A percentile compares a stretch with the other conserved stretches of the same genome.
phyloP scores from a whole-genome alignment of 2,329 filamentous ascomycete genomes.

The Alternaria angustiovoidea region DNA sequence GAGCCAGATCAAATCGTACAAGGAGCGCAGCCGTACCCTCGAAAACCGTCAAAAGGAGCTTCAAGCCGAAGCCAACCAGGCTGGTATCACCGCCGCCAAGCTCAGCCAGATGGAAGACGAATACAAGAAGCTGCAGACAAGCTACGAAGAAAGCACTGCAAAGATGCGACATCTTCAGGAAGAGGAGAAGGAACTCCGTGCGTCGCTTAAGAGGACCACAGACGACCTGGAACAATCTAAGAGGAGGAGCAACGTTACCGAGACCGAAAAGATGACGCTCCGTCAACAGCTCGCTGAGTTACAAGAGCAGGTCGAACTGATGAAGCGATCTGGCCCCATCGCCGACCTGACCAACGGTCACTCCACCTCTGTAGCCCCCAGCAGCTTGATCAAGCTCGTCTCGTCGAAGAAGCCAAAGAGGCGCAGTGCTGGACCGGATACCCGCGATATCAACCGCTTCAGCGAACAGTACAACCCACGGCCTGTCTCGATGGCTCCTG shows the following conservation, averaged over 20 bases:
- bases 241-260: slow-evolving; percentile 76
- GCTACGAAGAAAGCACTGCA: slow-evolving; percentile 86
- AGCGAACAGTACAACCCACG: slow-evolving; percentile 92
- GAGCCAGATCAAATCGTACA: slow-evolving; percentile 94
- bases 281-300: slow-evolving; percentile 89
- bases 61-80: slow-evolving; percentile 96
- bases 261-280: slow-evolving; percentile 84
- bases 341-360: slow-evolving; percentile 71
- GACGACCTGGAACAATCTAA: slow-evolving; percentile 82
- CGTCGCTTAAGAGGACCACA: slow-evolving; percentile 80
- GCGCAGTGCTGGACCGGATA: slow-evolving; percentile 87
- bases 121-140: slow-evolving; percentile 88
- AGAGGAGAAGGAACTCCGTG: slow-evolving; percentile 85
- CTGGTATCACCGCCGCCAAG: slow-evolving; percentile 91
- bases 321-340: slow-evolving; percentile 77
- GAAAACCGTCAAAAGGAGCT: slow-evolving; percentile 92
- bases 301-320: slow-evolving; percentile 89
- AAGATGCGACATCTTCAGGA: slow-evolving; percentile 96
- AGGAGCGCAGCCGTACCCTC: slow-evolving; percentile 86
- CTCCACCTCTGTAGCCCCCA: slow-evolving; percentile 57
- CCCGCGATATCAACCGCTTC: slow-evolving; percentile 86
- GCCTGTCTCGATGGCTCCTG: slow-evolving; percentile 93
- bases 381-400: slow-evolving; percentile 93
- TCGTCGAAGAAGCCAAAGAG: slow-evolving; percentile 97
- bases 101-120: slow-evolving; percentile 93